These are phyloP conservation scores for Filobasidium uniguttulatum DNA, from an alignment of 1,284 basidiomycete genomes.

Conservation along the genomic window DNA sequence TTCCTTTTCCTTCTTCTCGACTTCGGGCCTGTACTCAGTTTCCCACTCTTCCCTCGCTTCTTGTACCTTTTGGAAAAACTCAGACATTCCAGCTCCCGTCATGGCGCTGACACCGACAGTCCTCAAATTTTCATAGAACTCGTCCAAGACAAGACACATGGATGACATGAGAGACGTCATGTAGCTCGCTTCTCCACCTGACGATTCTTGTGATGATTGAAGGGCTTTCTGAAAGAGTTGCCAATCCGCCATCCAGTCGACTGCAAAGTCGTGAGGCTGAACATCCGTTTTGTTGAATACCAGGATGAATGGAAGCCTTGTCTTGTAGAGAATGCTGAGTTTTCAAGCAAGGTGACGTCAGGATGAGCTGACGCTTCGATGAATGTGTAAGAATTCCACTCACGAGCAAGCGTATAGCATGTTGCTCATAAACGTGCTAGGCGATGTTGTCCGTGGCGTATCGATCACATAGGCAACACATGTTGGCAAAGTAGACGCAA, in stretches of 20 bases:
- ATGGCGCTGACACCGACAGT: constrained; percentile 90
- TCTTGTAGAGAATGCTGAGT: constrained; percentile 89
- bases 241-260: constrained; percentile 98
- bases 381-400: constrained; percentile 21
- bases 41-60: constrained; percentile 77
- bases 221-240: constrained; percentile 51
- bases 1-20: constrained; percentile 51
- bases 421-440: constrained; percentile 99
- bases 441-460: constrained; percentile 84
- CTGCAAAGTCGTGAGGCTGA: constrained; percentile 66
- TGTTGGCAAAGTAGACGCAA: constrained; percentile 82
- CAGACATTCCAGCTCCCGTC: constrained; percentile 82
- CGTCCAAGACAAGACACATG: constrained; percentile 96
- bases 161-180: constrained; percentile 99
- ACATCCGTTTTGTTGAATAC: constrained; percentile 99
- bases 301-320: constrained; percentile 87
- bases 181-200: constrained; percentile 85
- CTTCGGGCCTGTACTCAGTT: constrained; percentile 84
- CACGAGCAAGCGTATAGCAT: constrained; percentile 98
- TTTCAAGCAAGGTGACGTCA: not conserved
- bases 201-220: constrained; percentile 53
- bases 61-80: constrained; percentile 83
- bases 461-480: constrained; percentile 96
- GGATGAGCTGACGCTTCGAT: not conserved
- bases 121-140: constrained; percentile 94